phyloP scores from a whole-genome alignment of 106 monocot genomes.

The Dioscorea dumetorum region DNA sequence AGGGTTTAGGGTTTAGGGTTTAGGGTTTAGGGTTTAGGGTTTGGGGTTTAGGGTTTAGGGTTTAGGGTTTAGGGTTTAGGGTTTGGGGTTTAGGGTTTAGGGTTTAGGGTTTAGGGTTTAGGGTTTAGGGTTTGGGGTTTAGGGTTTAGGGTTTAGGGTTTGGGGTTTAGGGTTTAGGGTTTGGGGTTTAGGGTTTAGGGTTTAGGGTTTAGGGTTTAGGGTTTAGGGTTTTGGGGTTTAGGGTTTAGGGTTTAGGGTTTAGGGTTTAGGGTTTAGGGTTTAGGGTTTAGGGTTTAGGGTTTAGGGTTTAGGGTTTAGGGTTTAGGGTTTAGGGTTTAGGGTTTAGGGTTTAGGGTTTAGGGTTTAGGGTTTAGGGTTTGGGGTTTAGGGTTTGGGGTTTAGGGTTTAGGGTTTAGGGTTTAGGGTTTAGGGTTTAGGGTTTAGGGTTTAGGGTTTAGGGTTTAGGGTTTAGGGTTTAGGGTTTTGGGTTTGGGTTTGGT shows the following conservation, averaged over 20 bases:
- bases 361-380: slow-evolving; percentile 8
- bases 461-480: background rate
- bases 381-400: background rate
- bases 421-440: background rate
- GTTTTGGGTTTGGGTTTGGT: too few species aligned
- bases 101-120: slow-evolving; percentile 12
- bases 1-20: background rate
- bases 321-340: slow-evolving; percentile 5
- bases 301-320: slow-evolving; percentile 1
- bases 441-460: background rate
- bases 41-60: background rate
- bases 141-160: slow-evolving; percentile 1
- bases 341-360: slow-evolving; percentile 7
- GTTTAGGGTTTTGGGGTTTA: slow-evolving; percentile 9
- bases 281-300: slow-evolving; percentile 2
- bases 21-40: background rate
- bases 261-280: slow-evolving; percentile 6
- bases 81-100: slow-evolving; percentile 9
- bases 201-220: slow-evolving; percentile 14
- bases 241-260: slow-evolving; percentile 8
- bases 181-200: slow-evolving; percentile 15
- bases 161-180: slow-evolving; percentile 12
- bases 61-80: slow-evolving; percentile 3
- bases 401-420: slow-evolving; percentile 4
- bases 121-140: slow-evolving; percentile 11